phyloP scores from a whole-genome alignment of 805 yeast genomes.

The Saccharomycopsis fodiens region DNA sequence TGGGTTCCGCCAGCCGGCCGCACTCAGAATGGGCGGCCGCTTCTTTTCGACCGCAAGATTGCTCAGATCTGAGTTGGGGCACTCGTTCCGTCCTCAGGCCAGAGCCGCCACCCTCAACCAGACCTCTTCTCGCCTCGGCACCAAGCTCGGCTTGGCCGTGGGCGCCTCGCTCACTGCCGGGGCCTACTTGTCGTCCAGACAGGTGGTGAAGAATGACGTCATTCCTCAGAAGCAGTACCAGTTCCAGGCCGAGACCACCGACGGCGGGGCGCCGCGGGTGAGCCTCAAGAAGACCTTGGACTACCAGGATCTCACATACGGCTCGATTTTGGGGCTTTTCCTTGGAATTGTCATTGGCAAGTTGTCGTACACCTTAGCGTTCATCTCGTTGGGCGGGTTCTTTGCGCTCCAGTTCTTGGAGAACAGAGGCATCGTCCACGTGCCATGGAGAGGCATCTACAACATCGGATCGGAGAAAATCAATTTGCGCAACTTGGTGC shows the following conservation, averaged over 20 bases:
- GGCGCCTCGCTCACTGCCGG: constrained; percentile 9
- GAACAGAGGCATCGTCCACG: constrained; percentile 42
- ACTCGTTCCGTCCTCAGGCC: background rate
- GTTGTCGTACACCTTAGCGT: constrained; percentile 45
- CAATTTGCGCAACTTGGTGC: constrained; percentile 42
- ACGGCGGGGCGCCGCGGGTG: background rate
- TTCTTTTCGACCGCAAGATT: background rate
- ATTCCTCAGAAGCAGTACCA: constrained; percentile 1
- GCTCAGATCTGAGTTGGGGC: background rate
- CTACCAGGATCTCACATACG: constrained; percentile 53
- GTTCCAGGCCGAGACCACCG: background rate
- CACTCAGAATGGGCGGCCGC: background rate
- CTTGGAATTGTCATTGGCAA: constrained; percentile 54
- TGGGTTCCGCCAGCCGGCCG: background rate
- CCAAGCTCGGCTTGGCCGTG: constrained; percentile 1
- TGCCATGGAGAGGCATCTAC: constrained; percentile 34
- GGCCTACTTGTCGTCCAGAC: constrained; percentile 1
- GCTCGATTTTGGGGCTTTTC: constrained; percentile 51
- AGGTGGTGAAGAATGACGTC: constrained; percentile 6
- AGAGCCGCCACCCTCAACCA: background rate
- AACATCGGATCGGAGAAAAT: constrained; percentile 32
- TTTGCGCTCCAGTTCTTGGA: constrained; percentile 43
- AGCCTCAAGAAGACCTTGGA: constrained; percentile 35
- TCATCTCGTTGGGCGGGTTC: constrained; percentile 40
- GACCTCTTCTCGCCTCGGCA: background rate